phyloP scores from a whole-genome alignment of 176 grass and related monocot genomes.

The Oryza glaberrima region DNA sequence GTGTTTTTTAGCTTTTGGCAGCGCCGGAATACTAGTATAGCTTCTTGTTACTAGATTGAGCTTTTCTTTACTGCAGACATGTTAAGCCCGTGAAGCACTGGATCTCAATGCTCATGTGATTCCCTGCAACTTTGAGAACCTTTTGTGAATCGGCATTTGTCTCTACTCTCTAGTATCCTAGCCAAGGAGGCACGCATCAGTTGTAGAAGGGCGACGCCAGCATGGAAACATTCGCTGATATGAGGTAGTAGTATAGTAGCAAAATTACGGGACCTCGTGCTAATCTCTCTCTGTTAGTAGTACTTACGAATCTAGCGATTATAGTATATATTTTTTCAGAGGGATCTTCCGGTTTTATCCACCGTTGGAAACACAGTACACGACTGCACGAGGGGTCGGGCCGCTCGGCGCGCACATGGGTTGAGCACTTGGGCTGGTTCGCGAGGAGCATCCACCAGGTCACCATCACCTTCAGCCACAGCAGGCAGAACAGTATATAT shows the following conservation, averaged over 20 bases:
- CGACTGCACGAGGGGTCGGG: not conserved
- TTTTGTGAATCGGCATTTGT: conserved; percentile 16
- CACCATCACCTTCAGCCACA: too few species aligned
- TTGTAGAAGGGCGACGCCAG: not conserved
- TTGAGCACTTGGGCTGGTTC: not conserved
- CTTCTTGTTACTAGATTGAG: not conserved
- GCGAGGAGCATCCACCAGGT: not conserved
- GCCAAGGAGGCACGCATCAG: not conserved
- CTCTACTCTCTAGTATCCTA: not conserved
- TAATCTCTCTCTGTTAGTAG: not conserved
- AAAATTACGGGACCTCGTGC: not conserved
- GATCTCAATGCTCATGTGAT: conserved; percentile 34
- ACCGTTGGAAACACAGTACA: not conserved
- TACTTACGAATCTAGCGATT: not conserved
- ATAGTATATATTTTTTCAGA: not conserved
- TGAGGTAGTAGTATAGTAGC: not conserved
- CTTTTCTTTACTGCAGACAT: not conserved
- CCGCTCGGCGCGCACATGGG: not conserved
- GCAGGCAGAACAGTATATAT: not conserved
- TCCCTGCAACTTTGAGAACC: not conserved
- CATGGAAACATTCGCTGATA: conserved; percentile 23
- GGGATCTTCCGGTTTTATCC: not conserved
- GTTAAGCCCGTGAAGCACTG: conserved; percentile 39
- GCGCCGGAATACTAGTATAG: not conserved
- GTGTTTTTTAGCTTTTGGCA: not conserved